Base-by-base conservation (phyloP, 2,329 filamentous ascomycete species). In the Trichophaea hybrida region DNA sequence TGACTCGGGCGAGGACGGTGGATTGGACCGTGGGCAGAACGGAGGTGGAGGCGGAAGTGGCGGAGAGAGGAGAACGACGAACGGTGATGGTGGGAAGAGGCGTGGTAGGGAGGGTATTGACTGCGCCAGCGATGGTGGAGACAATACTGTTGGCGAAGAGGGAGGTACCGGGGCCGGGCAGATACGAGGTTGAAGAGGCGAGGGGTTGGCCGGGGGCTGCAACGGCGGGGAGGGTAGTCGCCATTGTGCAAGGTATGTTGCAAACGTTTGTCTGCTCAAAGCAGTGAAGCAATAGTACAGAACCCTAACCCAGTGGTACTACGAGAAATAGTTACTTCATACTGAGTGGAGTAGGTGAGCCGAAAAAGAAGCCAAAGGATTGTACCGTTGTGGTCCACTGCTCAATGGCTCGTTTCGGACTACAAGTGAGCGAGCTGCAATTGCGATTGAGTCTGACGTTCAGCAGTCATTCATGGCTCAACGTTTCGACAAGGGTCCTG, bases 191-290 rank as follows among this genome's bases (percentile, higher is more conserved):
- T 15, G 77, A 73, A 15, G 84, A 74, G 34, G 86, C 90, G 44
- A 98, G 80, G 50, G 82, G 75, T 71, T 93, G 86, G 70, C 93
- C 93, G 8, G 93, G 93, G 52, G 94, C 78, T 58, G 84, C 86
- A 67, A 88, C 71, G 76, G 72, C n/a, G 76, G 74, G 49, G 50
- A 59, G 51, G 33, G 52, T 37, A 46, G 59, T 59, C 35, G 57
- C 24, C 51, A 56, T 63, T 35, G 54, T 55, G 50, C 52, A 17
- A 15, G 44, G 6, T 24, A 3, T 24, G 24, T 24, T 24, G 3
- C 24, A 24, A 24, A 24, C 24, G 24, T 24, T 24, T 24, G 24
- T 24, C 24, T 24, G 24, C 24, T 24, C 24, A 24, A 24, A 24
- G 24, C 24, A 3, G 24, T 24, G 24, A 24, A 24, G 3, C 24